Base-by-base conservation (phyloP, 2,329 filamentous ascomycete genomes). In the Aspergillus ustus region DNA sequence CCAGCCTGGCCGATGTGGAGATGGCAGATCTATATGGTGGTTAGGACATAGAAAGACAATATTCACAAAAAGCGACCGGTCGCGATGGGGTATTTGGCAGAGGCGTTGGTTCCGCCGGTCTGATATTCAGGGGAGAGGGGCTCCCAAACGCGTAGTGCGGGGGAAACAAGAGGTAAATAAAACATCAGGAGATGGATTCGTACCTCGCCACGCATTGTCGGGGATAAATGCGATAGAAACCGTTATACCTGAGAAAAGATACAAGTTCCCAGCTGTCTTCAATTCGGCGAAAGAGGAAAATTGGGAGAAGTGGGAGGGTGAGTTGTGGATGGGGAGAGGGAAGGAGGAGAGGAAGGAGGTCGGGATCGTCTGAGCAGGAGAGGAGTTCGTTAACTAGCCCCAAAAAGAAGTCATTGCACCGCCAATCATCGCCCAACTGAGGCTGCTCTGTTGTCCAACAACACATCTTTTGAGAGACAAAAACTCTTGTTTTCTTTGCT, bases 1-100 rank as follows among this genome's bases (percentile, higher is more conserved):
- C 87, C 87, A 77, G 87, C 87, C 80, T 89, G 87, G 77, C 87
- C 87, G 76, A 89, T 87, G 75, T 89, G 87, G 70, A 89, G 79
- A 77, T 89, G 87, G 74, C 84, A 85, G 75, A 89, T 84, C 86
- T 89, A 68, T 44, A 57, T 5, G 19, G 25, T 17, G 20, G 45
- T 49, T 8, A 59, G 54, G 29, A 61, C 5, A 43, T 1, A 52
- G 69, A 59, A 68, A 63, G 44, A 57, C n/a, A 22, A 28, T 19
- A 34, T 25, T 15, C 22, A 45, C n/a, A 48, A 20, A 48, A 40
- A 5, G 29, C 40, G 31, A 52, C 19, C 22, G 37, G 52, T 43
- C 11, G 31, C 20, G 19, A 55, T 34, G 20, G 19, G 13, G 20
- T 7, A 31, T 52, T 50, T 15, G 52, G 45, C 17, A 48, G 45